Evolutionary conservation across 441 rosid species (phyloP), one percentile per base, ranked within the genome.

Genomic region (Erodium moschatum): DNA sequence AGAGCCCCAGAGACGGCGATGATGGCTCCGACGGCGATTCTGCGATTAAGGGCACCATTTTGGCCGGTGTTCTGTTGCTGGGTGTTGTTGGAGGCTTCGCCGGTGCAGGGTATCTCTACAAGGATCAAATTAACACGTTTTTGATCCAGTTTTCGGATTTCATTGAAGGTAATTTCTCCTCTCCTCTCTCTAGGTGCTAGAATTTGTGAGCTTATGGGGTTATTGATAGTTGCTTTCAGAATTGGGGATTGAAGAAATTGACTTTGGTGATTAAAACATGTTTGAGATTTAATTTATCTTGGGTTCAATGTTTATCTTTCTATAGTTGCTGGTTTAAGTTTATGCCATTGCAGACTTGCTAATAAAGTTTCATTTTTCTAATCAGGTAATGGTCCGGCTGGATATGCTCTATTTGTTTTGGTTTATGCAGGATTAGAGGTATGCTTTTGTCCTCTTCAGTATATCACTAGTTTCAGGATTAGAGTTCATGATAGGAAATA

Each of bases 351-450:
- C 31, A 9, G n/a, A 4, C 67, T 7, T 81, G 62, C 62, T 56
- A 7, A 56, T 18, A 56, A 56, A 18, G 62, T 56, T 56, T 21
- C 10, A 38, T 66, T 75, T 65, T 16, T 24, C 73, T 67, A 61
- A 18, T 64, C 85, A 92, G 98, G 92, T 77, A 87, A 90, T 77
- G 98, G 98, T 35, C 84, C 98, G 0, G 86, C 92, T 75, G 98
- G 98, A 54, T 92, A 92, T 79, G 98, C 96, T 54, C 65, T 92
- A 67, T 92, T 92, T 81, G 85, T 92, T 52, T 93, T 89, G 38
- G 94, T 86, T 3, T 90, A 92, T 77, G 97, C 98, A 46, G 98
- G 97, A 27, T 78, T 92, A 72, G 98, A 92, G 82, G 98, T 86
- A 86, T 78, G 85, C 24, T 63, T 63, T 65, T 78, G 56, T 40